Percentiles rank a stretch among this genome's conserved stretches.
Evolutionary conservation across 2,329 filamentous ascomycete species (phyloP).

Genomic region (Coniochaeta sp.): DNA sequence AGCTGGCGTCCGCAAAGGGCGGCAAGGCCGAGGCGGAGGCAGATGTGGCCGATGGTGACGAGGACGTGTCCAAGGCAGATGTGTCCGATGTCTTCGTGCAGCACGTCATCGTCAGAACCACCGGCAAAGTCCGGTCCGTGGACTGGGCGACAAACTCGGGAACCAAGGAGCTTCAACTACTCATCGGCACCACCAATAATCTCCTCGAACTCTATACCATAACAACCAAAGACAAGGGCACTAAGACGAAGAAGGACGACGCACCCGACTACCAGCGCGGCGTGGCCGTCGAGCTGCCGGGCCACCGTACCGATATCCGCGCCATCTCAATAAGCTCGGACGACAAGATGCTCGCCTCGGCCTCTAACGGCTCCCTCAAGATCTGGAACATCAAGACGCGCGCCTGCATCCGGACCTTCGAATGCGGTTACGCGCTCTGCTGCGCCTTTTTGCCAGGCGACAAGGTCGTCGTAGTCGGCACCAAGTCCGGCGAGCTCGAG

Average conservation of each 20-base stretch:
- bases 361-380: constrained; percentile 85
- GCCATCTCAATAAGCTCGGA: constrained; percentile 87
- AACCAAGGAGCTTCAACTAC: constrained; percentile 70
- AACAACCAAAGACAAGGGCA: constrained; percentile 62
- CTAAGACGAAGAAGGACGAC: constrained; percentile 62
- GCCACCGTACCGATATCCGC: constrained; percentile 87
- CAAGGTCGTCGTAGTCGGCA: constrained; percentile 92
- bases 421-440: constrained; percentile 93
- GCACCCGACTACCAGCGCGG: constrained; percentile 74
- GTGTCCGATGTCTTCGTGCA: constrained; percentile 83
- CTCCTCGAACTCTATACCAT: constrained; percentile 84
- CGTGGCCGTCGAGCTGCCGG: constrained; percentile 80
- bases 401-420: constrained; percentile 84
- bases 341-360: constrained; percentile 92
- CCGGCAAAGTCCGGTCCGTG: constrained; percentile 81
- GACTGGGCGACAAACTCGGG: constrained; percentile 66
- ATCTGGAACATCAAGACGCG: constrained; percentile 94
- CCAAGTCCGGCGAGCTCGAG: constrained; percentile 87
- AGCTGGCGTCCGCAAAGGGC: constrained; percentile 47
- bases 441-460: constrained; percentile 93
- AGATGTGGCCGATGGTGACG: constrained; percentile 35
- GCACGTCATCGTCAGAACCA: constrained; percentile 80
- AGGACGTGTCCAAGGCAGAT: constrained; percentile 68
- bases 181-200: constrained; percentile 86
- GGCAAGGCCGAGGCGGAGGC: constrained; percentile 20